Percentiles rank a stretch among this genome's conserved stretches.
Conservation (phyloP, 441 rosid species). For the Corymbia citriodora region DNA sequence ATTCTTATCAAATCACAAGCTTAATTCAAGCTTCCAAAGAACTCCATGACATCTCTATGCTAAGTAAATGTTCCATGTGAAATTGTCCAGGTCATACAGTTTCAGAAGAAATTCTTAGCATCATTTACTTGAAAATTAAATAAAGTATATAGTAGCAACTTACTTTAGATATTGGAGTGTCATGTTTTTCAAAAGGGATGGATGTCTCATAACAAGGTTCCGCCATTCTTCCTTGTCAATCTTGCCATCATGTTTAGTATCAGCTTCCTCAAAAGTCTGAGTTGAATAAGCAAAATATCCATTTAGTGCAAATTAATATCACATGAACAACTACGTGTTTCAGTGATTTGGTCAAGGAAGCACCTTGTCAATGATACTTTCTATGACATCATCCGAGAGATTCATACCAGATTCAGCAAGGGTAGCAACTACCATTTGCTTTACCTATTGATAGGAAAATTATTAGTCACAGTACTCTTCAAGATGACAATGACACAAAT, state of each 20-base stretch:
- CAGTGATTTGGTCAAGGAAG: background rate
- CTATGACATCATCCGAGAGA: constrained; percentile 82
- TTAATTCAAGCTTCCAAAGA: background rate
- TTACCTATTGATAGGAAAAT: constrained; percentile 34
- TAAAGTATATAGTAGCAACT: constrained; percentile 11
- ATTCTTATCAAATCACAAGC: background rate
- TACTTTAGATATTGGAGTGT: constrained; percentile 92
- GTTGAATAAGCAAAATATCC: background rate
- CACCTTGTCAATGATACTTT: constrained; percentile 91
- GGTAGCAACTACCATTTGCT: constrained; percentile 95
- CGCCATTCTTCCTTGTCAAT: constrained; percentile 97
- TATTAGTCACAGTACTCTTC: background rate
- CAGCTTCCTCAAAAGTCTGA: constrained; percentile 92
- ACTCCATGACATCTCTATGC: background rate
- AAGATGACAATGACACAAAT: background rate
- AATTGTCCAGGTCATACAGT: background rate
- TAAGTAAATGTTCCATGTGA: background rate
- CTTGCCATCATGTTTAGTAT: constrained; percentile 90
- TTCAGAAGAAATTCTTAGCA: background rate
- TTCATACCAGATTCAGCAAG: constrained; percentile 98
- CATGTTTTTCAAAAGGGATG: constrained; percentile 85
- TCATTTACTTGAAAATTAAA: background rate
- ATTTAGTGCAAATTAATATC: background rate
- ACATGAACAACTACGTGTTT: background rate
- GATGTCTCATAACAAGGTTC: constrained; percentile 75